Base-by-base conservation (phyloP, 2,329 filamentous ascomycete species). In the Nemania sp. region DNA sequence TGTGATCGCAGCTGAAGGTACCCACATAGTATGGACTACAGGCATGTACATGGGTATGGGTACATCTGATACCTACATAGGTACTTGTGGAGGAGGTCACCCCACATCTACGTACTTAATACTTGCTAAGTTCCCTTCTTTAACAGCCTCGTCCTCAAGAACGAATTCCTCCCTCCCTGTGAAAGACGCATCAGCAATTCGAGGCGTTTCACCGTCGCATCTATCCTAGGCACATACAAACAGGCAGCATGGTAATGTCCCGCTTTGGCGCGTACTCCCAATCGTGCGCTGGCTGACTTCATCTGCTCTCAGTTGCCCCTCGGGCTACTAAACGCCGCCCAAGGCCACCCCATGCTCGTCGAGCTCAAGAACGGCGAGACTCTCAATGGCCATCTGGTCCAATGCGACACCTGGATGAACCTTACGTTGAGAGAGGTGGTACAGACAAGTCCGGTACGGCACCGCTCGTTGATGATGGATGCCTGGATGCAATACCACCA, bases 321-420 rank as follows among this genome's bases (percentile, higher is more conserved):
- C 75, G 92, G 93, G 73, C 88, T 99, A 52, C 85, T 99, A 65
- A 98, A 91, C 72, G 94, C 94, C 71, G 93, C 95, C 67, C 93
- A 97, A 82, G 95, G 95, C 83, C 92, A 97, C 76, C 94, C 95
- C 3, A 98, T 86, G 60, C 74, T 86, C 43, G 71, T 75, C 39
- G 82, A 83, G 65, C 81, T 89, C 54, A 83, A 88, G 74, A 80
- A 86, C 52, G 81, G 81, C 65, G 77, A 99, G 79, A 98, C 95
- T 0, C 85, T 99, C 63, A 99, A 98, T 79, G 95, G 95, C 65
- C 92, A 97, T 74, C 83, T 99, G 61, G 90, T 97, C 76, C 92
- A 90, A 77, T 99, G 94, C 87, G 95, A 99, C 77, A 99, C 94
- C 50, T 99, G 95, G 92, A 99, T 99, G 95, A 99, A 99, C 80